Evolutionary conservation across 352 stramenopile species (phyloP).

Genomic region (Phytophthora citricola): DNA sequence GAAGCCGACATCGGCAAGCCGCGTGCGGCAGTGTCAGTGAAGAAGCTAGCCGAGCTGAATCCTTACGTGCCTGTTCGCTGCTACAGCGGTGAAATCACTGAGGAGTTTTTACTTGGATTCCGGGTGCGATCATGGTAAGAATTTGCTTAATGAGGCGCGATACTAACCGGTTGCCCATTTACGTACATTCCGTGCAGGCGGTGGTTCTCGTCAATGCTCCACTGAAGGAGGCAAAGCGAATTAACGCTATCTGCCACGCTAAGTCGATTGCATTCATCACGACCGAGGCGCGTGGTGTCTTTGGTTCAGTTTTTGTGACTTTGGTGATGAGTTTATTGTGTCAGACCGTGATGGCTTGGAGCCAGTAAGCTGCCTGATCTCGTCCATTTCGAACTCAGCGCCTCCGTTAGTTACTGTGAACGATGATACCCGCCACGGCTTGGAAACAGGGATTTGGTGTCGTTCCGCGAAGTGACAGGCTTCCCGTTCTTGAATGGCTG

Average conservation of each 20-base stretch:
- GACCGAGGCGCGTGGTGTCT: constrained; percentile 93
- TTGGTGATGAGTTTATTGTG: constrained; percentile 95
- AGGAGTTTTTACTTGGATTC: constrained; percentile 75
- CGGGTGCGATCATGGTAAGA: constrained; percentile 52
- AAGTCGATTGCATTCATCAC: constrained; percentile 94
- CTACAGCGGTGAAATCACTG: constrained; percentile 71
- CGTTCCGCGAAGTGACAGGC: constrained; percentile 95
- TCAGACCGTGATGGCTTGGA: constrained; percentile 95
- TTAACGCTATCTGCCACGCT: constrained; percentile 87
- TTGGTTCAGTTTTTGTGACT: constrained; percentile 97
- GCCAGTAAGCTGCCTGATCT: constrained; percentile 93
- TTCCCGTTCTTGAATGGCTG: constrained; percentile 90
- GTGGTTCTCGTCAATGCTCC: constrained; percentile 89
- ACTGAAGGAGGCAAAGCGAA: constrained; percentile 68
- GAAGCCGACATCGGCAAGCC: constrained; percentile 87
- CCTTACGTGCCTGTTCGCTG: constrained; percentile 93
- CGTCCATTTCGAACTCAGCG: constrained; percentile 90
- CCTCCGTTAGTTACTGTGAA: constrained; percentile 95
- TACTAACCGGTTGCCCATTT: constrained; percentile 2
- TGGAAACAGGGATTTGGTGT: constrained; percentile 97
- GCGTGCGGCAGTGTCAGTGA: constrained; percentile 85
- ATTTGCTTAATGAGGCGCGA: background rate
- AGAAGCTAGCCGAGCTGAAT: constrained; percentile 97
- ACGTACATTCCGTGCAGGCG: constrained; percentile 39
- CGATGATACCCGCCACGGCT: constrained; percentile 96